phyloP scores from a whole-genome alignment of 2,329 filamentous ascomycete genomes.

The Chaetomiaceae sp. region DNA sequence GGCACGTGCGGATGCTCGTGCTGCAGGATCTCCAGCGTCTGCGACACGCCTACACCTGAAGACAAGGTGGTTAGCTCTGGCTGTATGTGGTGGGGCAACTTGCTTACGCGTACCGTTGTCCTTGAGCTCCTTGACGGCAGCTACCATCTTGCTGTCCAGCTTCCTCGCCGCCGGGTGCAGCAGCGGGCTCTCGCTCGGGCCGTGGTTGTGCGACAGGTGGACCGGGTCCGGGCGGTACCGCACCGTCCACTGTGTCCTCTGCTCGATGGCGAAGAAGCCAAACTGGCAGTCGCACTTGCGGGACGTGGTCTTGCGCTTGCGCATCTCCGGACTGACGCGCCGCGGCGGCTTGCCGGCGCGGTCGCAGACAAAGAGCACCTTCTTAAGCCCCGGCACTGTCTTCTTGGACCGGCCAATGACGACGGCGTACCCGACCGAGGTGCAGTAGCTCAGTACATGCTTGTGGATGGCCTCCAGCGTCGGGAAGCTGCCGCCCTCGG shows the following conservation, averaged over 20 bases:
- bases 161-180: conserved; percentile 60
- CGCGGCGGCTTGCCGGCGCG: conserved; percentile 57
- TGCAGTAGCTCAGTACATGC: conserved; percentile 58
- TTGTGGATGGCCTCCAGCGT: conserved; percentile 60
- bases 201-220: conserved; percentile 58
- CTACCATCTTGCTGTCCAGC: conserved; percentile 61
- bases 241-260: conserved; percentile 61
- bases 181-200: conserved; percentile 60
- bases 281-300: conserved; percentile 63
- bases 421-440: conserved; percentile 61
- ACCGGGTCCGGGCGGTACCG: conserved; percentile 54
- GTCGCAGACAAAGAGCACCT: conserved; percentile 62
- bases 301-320: conserved; percentile 62
- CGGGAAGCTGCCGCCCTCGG: conserved; percentile 57
- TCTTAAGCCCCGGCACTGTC: conserved; percentile 60
- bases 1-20: conserved; percentile 58
- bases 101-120: conserved; percentile 50
- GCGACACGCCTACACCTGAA: conserved; percentile 56
- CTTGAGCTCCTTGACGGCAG: conserved; percentile 59
- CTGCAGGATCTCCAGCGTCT: conserved; percentile 61
- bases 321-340: conserved; percentile 56
- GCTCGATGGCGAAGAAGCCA: conserved; percentile 64
- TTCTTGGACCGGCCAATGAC: conserved; percentile 64
- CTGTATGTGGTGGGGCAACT: not conserved
- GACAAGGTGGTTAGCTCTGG: conserved; percentile 3